Evolutionary conservation across 106 monocot species (phyloP).

Genomic region (Xerophyta viscosa): DNA sequence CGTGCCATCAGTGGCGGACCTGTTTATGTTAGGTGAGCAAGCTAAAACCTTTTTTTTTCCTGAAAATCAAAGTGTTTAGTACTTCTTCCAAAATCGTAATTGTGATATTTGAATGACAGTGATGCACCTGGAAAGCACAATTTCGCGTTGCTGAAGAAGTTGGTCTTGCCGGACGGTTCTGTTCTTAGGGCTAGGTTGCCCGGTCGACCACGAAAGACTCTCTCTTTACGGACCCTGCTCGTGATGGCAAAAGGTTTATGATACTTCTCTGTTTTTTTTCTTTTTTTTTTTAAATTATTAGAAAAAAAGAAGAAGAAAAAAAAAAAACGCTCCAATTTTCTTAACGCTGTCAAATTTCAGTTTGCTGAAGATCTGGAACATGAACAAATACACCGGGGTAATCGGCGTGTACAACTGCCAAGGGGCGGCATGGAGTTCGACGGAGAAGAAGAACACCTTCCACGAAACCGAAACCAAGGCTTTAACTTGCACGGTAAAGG

Average conservation of each 20-base stretch:
- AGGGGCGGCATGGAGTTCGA: conserved; percentile 76
- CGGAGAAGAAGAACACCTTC: conserved; percentile 79
- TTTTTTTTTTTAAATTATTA: too few relatives aligned
- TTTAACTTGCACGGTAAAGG: conserved; percentile 37
- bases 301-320: too few relatives aligned
- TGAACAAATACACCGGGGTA: conserved; percentile 89
- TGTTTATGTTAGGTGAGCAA: conserved; percentile 96
- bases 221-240: conserved; percentile 87
- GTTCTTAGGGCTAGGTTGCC: conserved; percentile 80
- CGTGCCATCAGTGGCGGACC: conserved; percentile 96
- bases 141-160: conserved; percentile 72
- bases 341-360: conserved; percentile 12
- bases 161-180: conserved; percentile 92
- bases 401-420: conserved; percentile 96
- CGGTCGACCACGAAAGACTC: conserved; percentile 77
- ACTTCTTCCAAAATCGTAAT: too few relatives aligned
- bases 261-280: neutral
- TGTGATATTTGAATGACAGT: too few relatives aligned
- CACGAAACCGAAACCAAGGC: conserved; percentile 34
- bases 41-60: too few relatives aligned
- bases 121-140: conserved; percentile 91
- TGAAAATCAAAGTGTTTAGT: too few relatives aligned
- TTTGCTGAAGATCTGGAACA: conserved; percentile 99
- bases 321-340: too few relatives aligned
- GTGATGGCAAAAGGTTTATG: conserved; percentile 62